phyloP scores from a whole-genome alignment of 257 asterid genomes.

The Primulina tabacum region DNA sequence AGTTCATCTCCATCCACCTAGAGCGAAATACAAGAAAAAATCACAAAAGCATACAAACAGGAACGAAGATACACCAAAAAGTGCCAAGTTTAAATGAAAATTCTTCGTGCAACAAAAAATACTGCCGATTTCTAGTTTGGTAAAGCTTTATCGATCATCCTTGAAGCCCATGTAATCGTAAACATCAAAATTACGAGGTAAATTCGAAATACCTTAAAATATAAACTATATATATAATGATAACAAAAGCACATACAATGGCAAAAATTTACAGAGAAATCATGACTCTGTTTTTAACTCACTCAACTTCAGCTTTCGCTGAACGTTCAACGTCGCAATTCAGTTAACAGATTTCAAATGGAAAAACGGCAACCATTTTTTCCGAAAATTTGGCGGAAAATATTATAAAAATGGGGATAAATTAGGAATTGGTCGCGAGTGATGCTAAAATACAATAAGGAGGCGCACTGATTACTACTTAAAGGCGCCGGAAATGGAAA shows the following conservation, averaged over 20 bases:
- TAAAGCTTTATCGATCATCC: not conserved
- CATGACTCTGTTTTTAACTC: too few species aligned
- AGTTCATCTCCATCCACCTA: slow-evolving; percentile 45
- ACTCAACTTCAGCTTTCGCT: too few species aligned
- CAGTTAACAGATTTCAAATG: not conserved
- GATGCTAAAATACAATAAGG: too few species aligned
- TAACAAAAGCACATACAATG: too few species aligned
- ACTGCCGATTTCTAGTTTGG: not conserved
- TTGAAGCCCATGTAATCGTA: not conserved
- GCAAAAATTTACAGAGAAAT: too few species aligned
- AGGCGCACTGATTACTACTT: not conserved
- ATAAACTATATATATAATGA: too few species aligned
- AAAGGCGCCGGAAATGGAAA: slow-evolving; percentile 15
- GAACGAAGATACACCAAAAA: not conserved
- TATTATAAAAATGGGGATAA: too few species aligned
- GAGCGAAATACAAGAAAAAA: slow-evolving; percentile 1
- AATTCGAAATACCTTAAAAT: not conserved
- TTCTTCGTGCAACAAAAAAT: not conserved
- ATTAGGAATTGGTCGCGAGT: too few species aligned
- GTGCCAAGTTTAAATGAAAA: not conserved
- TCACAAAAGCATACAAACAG: slow-evolving; percentile 7
- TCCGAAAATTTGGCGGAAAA: too few species aligned
- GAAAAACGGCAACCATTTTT: not conserved
- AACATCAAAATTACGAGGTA: not conserved
- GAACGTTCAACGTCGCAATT: not conserved